Percentiles rank a stretch among this genome's conserved stretches.
These are phyloP conservation scores for Acer yangbiense DNA, from an alignment of 345 rosid genomes.

Conservation along the genomic window DNA sequence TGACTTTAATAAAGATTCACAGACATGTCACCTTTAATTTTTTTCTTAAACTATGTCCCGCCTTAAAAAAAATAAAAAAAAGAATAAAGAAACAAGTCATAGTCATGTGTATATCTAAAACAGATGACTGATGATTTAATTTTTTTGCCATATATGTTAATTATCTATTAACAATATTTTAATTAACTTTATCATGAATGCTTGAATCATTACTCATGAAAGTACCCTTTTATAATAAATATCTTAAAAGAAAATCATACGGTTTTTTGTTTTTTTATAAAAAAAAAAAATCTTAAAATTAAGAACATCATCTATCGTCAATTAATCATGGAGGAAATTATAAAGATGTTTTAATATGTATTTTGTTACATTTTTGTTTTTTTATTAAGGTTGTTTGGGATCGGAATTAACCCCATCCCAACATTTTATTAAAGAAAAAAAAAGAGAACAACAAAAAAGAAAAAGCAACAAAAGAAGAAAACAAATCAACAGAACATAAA, in stretches of 20 bases:
- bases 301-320: too few relatives aligned
- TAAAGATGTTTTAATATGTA: too few relatives aligned
- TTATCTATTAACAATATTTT: not conserved
- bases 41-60: constrained; percentile 5
- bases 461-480: too few relatives aligned
- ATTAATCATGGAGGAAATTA: too few relatives aligned
- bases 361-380: too few relatives aligned
- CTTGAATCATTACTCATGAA: not conserved
- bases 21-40: constrained; percentile 6
- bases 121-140: not conserved
- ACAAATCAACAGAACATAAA: too few relatives aligned
- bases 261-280: too few relatives aligned
- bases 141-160: not conserved
- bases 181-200: not conserved
- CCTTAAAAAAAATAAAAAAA: not conserved
- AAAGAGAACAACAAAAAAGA: too few relatives aligned
- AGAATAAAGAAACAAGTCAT: not conserved
- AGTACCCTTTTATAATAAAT: not conserved
- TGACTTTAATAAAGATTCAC: constrained; percentile 1
- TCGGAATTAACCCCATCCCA: too few relatives aligned
- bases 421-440: too few relatives aligned
- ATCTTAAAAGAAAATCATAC: not conserved
- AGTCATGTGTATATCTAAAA: not conserved
- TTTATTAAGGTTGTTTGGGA: too few relatives aligned
- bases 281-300: too few relatives aligned